phyloP scores from a whole-genome alignment of 768 basidiomycete genomes.

The Russula vinacea region DNA sequence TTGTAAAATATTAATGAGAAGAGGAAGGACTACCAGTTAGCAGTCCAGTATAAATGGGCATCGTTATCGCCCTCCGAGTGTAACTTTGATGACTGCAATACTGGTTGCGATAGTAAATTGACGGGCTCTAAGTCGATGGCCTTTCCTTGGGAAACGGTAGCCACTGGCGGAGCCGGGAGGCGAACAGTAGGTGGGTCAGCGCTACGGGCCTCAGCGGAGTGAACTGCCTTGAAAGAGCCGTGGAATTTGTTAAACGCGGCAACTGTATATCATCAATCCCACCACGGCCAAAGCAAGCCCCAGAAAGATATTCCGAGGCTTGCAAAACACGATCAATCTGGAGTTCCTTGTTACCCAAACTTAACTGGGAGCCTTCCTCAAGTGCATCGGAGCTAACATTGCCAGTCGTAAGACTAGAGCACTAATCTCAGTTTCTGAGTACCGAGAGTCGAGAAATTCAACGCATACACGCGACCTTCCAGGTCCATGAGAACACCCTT shows the following conservation, averaged over 20 bases:
- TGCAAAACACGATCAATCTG: slow-evolving; percentile 60
- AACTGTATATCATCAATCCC: slow-evolving; percentile 28
- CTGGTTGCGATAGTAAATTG: slow-evolving; percentile 21
- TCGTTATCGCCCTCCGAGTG: slow-evolving; percentile 22
- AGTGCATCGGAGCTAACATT: slow-evolving; percentile 42
- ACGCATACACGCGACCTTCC: slow-evolving; percentile 61
- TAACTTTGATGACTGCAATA: slow-evolving; percentile 15
- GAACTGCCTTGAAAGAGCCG: slow-evolving; percentile 36
- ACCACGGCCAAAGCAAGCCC: slow-evolving; percentile 56
- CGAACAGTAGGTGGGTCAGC: slow-evolving; percentile 33
- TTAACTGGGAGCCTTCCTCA: slow-evolving; percentile 40
- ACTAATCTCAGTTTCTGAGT: slow-evolving; percentile 2
- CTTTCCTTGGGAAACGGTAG: slow-evolving; percentile 33
- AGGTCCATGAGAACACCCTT: slow-evolving; percentile 54
- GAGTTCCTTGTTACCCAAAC: slow-evolving; percentile 55
- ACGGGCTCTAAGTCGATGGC: slow-evolving; percentile 44
- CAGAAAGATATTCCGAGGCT: slow-evolving; percentile 56
- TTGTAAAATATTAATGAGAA: background rate
- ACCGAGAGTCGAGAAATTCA: background rate
- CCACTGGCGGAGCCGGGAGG: slow-evolving; percentile 28
- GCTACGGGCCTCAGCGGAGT: slow-evolving; percentile 34
- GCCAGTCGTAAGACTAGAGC: slow-evolving; percentile 50
- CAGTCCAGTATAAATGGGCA: slow-evolving; percentile 55
- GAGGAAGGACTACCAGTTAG: slow-evolving; percentile 53
- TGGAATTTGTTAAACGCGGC: slow-evolving; percentile 33